Evolutionary conservation across 441 rosid species (phyloP), one percentile per base, ranked within the genome.

Genomic region (Biscutella laevigata): DNA sequence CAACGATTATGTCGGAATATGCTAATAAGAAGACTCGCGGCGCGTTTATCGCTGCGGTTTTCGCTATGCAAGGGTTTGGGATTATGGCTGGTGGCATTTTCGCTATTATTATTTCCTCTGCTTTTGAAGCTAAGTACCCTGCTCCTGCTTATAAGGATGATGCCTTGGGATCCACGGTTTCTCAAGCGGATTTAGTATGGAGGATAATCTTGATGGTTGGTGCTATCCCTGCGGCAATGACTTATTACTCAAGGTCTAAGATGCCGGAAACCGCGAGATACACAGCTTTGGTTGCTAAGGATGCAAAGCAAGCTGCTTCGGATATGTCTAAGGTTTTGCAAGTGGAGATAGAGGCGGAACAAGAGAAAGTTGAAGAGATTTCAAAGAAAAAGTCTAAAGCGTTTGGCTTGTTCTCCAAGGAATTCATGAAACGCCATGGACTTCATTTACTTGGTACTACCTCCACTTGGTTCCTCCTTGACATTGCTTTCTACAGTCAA

Each of bases 231-330:
- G 87, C 84, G 0, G 78, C 77, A 3, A 54, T 78, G 25, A 78
- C 87, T 0, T 78, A 36, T 49, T 76, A 74, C 52, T 81, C 79
- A 38, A 71, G 80, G 44, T 74, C 75, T 39, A 76, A 72, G 67
- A 76, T 81, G 87, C 84, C 87, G 0, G 87, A 81, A 61, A 81
- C 84, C 0, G 87, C 87, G 33, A 77, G 82, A 7, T 81, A 78
- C 69, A 81, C 87, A 0, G 82, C 82, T 16, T 77, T 81, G 19
- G 68, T 78, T 7, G 87, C 87, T 19, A 76, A 68, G 46, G 73
- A 78, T 6, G 78, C 80, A 3, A 76, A 74, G 44, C 72, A 68
- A 27, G 87, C 82, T 0, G 78, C 84, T 5, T 51, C 77, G 0
- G 87, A 81, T 28, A 81, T 81, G 87, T 71, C 84, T 7, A 81